Evolutionary conservation across 768 basidiomycete genomes (phyloP), one percentile per base, ranked within the genome.

Genomic region (Harrya chromipes): DNA sequence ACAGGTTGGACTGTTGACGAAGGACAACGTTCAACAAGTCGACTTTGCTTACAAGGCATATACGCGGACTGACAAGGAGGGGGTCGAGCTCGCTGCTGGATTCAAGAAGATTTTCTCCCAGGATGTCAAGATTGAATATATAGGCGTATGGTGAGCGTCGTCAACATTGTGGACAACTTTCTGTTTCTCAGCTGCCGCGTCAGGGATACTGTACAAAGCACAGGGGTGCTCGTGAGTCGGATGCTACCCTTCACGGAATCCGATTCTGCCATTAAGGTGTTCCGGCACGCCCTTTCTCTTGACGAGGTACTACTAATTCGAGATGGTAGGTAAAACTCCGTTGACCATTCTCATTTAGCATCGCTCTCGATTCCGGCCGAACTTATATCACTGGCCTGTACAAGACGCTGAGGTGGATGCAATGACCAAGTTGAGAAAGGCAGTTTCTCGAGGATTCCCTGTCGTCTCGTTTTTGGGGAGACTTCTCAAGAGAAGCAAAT

Each of bases 171-270:
- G 20, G 16, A 14, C 8, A n/a, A 16, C 13, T 42, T 11, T 37
- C 19, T 27, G 36, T 51, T 26, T 4, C 40, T 55, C 24, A 65
- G 26, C 21, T 35, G 16, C 36, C 17, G 8, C 33, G 6, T 34
- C 46, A 79, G 87, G 89, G 89, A 92, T 50, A 92, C 89, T 0
- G 88, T 92, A 4, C 73, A 83, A 8, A 85, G 85, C 46, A 87
- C 88, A 19, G 90, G 90, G 0, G 56, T 85, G 1, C 49, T 91
- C n/a, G 69, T 74, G 68, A 70, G 75, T 3, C 73, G 77, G 9
- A 76, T 72, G 1, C 69, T 91, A 23, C 90, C 90, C 0, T 91
- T 89, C 55, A 82, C 84, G 1, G 72, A 73, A 39, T 73, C 77
- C 16, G 86, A 89, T 59, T 72, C 67, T 19, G 74, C 75, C 11